A percentile compares a stretch with the other conserved stretches of the same genome.
Conservation (phyloP, 805 yeast species). For the Zygotorulaspora danielsina region DNA sequence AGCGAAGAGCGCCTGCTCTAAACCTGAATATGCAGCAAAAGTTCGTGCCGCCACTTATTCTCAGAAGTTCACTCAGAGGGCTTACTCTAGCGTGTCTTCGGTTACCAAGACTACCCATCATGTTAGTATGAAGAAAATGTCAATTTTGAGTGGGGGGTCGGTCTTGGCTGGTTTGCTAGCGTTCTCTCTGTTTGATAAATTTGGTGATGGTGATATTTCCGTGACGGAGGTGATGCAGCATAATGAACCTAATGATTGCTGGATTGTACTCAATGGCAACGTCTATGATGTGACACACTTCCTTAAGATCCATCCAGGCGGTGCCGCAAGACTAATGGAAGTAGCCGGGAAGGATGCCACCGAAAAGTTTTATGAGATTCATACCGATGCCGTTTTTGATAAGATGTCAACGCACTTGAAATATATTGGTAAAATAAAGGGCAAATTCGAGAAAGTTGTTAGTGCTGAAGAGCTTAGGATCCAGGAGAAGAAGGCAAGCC, state of each 20-base stretch:
- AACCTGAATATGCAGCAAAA: not conserved
- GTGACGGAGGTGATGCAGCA: slow-evolving; percentile 46
- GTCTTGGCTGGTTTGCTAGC: slow-evolving; percentile 11
- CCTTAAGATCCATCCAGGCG: slow-evolving; percentile 83
- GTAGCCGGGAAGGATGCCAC: slow-evolving; percentile 87
- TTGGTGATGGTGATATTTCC: slow-evolving; percentile 12
- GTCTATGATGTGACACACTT: slow-evolving; percentile 82
- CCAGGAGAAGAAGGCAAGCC: slow-evolving; percentile 10
- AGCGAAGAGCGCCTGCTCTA: not conserved
- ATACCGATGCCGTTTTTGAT: slow-evolving; percentile 26
- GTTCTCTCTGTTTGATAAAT: slow-evolving; percentile 7
- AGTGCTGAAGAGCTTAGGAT: slow-evolving; percentile 20
- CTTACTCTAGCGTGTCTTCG: not conserved
- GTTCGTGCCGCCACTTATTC: not conserved
- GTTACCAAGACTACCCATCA: not conserved
- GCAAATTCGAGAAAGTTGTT: slow-evolving; percentile 11
- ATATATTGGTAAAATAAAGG: slow-evolving; percentile 18
- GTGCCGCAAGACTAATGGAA: slow-evolving; percentile 65
- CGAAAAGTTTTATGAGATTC: slow-evolving; percentile 36
- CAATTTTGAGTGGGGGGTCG: slow-evolving; percentile 15
- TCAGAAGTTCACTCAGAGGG: not conserved
- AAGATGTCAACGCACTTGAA: slow-evolving; percentile 16
- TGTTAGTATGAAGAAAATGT: slow-evolving; percentile 7
- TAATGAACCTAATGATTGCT: slow-evolving; percentile 56
- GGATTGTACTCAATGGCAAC: slow-evolving; percentile 73